These are phyloP conservation scores for Trichoderma koningii DNA, from an alignment of 2,329 filamentous ascomycete species.

Conservation along the genomic window DNA sequence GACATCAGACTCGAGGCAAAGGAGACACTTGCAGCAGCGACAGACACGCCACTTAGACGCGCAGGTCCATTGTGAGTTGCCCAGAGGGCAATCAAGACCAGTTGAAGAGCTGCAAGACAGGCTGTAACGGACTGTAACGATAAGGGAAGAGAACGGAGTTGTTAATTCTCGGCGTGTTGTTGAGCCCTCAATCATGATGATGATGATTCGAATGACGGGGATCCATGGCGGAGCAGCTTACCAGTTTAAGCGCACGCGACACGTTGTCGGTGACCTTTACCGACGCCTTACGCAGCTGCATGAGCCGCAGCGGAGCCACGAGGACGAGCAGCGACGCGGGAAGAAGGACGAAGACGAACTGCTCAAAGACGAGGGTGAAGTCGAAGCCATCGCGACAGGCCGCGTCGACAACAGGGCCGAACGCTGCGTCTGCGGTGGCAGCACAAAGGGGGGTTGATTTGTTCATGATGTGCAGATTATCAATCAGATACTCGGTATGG, in stretches of 20 bases:
- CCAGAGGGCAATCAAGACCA: slow-evolving; percentile 41
- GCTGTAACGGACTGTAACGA: slow-evolving; percentile 33
- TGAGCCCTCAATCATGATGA: background rate
- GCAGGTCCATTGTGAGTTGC: slow-evolving; percentile 28
- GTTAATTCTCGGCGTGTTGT: background rate
- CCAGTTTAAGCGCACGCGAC: slow-evolving; percentile 37
- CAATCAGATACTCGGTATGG: background rate
- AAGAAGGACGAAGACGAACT: slow-evolving; percentile 39
- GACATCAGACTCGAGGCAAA: slow-evolving; percentile 36
- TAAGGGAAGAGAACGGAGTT: background rate
- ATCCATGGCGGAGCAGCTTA: slow-evolving; percentile 24
- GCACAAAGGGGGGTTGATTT: slow-evolving; percentile 31
- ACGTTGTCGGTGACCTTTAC: slow-evolving; percentile 34
- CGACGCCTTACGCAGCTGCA: slow-evolving; percentile 34
- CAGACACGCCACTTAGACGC: slow-evolving; percentile 35
- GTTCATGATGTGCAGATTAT: slow-evolving; percentile 31
- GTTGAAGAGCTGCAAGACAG: slow-evolving; percentile 38
- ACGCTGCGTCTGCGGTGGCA: slow-evolving; percentile 33
- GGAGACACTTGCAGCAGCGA: slow-evolving; percentile 38
- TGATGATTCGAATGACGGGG: background rate
- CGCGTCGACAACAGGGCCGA: slow-evolving; percentile 33
- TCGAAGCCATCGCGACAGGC: slow-evolving; percentile 49
- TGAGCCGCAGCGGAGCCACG: slow-evolving; percentile 38
- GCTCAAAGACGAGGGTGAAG: slow-evolving; percentile 52
- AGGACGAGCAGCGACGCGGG: slow-evolving; percentile 39